Percentiles rank a stretch among this genome's conserved stretches.
phyloP scores from a whole-genome alignment of 192 early-diverging fungal species.

The Podila epigama region DNA sequence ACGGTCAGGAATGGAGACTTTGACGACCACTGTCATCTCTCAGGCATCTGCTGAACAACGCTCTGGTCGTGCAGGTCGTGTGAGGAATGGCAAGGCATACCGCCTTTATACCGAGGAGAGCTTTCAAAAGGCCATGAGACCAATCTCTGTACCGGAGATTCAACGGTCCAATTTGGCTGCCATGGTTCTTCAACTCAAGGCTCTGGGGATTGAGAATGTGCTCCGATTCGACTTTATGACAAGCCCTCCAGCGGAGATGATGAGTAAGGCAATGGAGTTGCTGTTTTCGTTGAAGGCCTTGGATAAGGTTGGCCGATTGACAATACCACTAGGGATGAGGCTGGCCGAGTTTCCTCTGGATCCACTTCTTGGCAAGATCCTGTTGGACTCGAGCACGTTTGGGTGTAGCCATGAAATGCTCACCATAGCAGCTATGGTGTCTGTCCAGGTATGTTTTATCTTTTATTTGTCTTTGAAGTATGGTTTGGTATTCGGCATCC shows the following conservation, averaged over 20 bases:
- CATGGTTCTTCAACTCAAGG: slow-evolving; percentile 78
- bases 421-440: slow-evolving; percentile 81
- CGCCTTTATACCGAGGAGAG: slow-evolving; percentile 90
- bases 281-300: slow-evolving; percentile 77
- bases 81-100: slow-evolving; percentile 88
- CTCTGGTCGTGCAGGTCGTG: slow-evolving; percentile 92
- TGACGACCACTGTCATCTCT: slow-evolving; percentile 88
- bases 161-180: slow-evolving; percentile 78
- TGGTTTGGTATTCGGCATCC: not conserved
- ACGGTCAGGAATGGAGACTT: slow-evolving; percentile 89
- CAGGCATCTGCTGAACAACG: slow-evolving; percentile 96
- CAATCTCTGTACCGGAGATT: slow-evolving; percentile 93
- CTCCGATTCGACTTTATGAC: slow-evolving; percentile 82
- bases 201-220: slow-evolving; percentile 83
- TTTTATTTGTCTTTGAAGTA: not conserved
- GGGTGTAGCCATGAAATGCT: slow-evolving; percentile 77
- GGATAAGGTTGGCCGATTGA: slow-evolving; percentile 73
- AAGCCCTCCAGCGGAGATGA: slow-evolving; percentile 73
- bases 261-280: slow-evolving; percentile 76
- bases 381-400: slow-evolving; percentile 67
- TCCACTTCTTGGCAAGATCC: slow-evolving; percentile 70
- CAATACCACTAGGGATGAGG: slow-evolving; percentile 72
- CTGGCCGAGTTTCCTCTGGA: slow-evolving; percentile 83
- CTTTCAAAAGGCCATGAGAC: slow-evolving; percentile 78
- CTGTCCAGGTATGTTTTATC: slow-evolving; percentile 64